Evolutionary conservation across 2,329 filamentous ascomycete species (phyloP).

Genomic region (Pyrenochaeta sp.): DNA sequence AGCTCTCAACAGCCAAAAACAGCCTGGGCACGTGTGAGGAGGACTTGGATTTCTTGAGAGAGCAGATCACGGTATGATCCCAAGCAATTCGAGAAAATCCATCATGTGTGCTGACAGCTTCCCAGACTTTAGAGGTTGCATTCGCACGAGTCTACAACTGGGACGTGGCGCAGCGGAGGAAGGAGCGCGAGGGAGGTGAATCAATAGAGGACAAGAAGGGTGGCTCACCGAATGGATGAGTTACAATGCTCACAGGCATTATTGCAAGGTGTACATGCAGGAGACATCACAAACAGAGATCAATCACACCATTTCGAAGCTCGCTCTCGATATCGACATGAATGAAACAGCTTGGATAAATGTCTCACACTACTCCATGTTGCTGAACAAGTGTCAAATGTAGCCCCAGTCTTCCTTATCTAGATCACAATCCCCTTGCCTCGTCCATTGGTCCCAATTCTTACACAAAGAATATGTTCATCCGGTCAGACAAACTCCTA

Average conservation of each 20-base stretch:
- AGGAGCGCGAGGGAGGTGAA: conserved; percentile 74
- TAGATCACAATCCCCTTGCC: too few relatives aligned
- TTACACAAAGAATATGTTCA: too few relatives aligned
- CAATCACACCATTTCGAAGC: neutral
- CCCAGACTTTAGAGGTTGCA: conserved; percentile 94
- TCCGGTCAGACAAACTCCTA: too few relatives aligned
- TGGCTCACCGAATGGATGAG: conserved; percentile 26
- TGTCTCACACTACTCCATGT: too few relatives aligned
- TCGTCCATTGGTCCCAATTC: too few relatives aligned
- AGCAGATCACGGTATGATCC: conserved; percentile 84
- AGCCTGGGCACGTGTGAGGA: conserved; percentile 91
- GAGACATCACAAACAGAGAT: neutral
- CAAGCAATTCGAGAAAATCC: too few relatives aligned
- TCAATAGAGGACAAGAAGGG: conserved; percentile 54
- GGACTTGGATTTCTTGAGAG: conserved; percentile 91
- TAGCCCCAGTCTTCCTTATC: too few relatives aligned
- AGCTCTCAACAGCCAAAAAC: conserved; percentile 79
- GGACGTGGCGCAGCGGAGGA: conserved; percentile 95
- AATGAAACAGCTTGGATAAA: too few relatives aligned
- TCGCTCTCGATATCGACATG: too few relatives aligned
- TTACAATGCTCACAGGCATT: neutral
- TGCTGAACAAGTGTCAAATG: too few relatives aligned
- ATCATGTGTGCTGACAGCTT: conserved; percentile 20
- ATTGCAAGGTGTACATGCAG: neutral
- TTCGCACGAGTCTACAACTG: conserved; percentile 98